A percentile compares a stretch with the other conserved stretches of the same genome.
Conservation (phyloP, 768 basidiomycete genomes). For the Boletales sp. region DNA sequence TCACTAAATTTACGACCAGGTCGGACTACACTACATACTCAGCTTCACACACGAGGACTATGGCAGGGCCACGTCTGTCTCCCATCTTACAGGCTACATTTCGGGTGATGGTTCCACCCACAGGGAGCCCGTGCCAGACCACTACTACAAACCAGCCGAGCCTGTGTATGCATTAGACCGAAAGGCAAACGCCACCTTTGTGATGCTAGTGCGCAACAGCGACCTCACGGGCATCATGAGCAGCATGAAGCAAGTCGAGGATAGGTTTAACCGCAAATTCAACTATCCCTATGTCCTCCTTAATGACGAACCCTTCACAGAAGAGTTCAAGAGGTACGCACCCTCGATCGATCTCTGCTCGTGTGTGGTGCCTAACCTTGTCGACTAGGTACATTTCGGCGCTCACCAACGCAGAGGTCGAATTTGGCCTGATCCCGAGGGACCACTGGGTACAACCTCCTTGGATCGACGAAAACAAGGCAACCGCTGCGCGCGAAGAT, state of each 20-base stretch:
- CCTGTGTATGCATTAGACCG: conserved; percentile 38
- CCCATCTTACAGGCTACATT: conserved; percentile 24
- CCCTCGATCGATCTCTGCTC: neutral
- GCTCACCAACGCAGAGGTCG: conserved; percentile 30
- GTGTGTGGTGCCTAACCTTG: conserved; percentile 2
- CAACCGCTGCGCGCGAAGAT: conserved; percentile 49
- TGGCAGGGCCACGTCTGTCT: conserved; percentile 40
- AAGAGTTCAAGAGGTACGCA: conserved; percentile 64
- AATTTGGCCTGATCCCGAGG: conserved; percentile 63
- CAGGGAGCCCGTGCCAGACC: conserved; percentile 55
- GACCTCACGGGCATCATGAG: conserved; percentile 57
- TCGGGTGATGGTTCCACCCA: conserved; percentile 41
- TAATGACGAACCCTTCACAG: conserved; percentile 78
- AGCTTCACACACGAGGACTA: conserved; percentile 42
- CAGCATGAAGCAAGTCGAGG: conserved; percentile 77
- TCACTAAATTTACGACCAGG: conserved; percentile 22
- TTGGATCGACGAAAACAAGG: conserved; percentile 73
- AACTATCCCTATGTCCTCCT: conserved; percentile 87
- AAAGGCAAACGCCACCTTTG: conserved; percentile 80
- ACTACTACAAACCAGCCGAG: conserved; percentile 48
- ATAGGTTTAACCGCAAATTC: conserved; percentile 77
- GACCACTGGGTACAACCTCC: conserved; percentile 76
- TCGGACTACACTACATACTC: conserved; percentile 40
- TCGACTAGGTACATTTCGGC: conserved; percentile 29
- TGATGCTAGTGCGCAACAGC: conserved; percentile 70